Percentiles rank a stretch among this genome's conserved stretches.
Evolutionary conservation across 2,329 filamentous ascomycete species (phyloP).

Genomic region (Epichloe festucae): DNA sequence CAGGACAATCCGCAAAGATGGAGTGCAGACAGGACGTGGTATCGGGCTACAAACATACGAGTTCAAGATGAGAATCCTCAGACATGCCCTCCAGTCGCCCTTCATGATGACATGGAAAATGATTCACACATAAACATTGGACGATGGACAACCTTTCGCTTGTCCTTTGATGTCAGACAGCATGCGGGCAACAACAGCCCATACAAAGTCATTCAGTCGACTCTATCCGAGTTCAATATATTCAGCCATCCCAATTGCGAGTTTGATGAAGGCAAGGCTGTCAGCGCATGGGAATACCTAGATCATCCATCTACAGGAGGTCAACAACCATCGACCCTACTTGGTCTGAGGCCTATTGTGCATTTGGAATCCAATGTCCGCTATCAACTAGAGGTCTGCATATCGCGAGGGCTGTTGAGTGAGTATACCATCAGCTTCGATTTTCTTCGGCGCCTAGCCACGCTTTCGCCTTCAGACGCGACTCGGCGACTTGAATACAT

Average conservation of each 20-base stretch:
- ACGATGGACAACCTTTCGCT: slow-evolving; percentile 42
- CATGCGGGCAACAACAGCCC: neutral
- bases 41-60: slow-evolving; percentile 32
- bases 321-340: slow-evolving; percentile 17
- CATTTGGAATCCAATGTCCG: slow-evolving; percentile 56
- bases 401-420: slow-evolving; percentile 65
- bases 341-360: slow-evolving; percentile 11
- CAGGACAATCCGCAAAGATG: slow-evolving; percentile 21
- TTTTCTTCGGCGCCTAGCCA: slow-evolving; percentile 53
- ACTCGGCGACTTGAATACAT: slow-evolving; percentile 61
- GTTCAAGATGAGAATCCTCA: slow-evolving; percentile 19
- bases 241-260: slow-evolving; percentile 26
- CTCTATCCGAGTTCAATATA: slow-evolving; percentile 64
- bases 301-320: slow-evolving; percentile 12
- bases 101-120: slow-evolving; percentile 23
- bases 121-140: slow-evolving; percentile 35
- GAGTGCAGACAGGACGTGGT: slow-evolving; percentile 32
- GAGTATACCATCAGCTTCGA: slow-evolving; percentile 58
- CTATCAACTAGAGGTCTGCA: slow-evolving; percentile 86
- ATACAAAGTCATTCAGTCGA: slow-evolving; percentile 28
- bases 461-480: slow-evolving; percentile 34
- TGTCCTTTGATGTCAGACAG: slow-evolving; percentile 18
- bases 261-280: slow-evolving; percentile 25
- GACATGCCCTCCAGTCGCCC: slow-evolving; percentile 23
- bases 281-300: slow-evolving; percentile 19